Evolutionary conservation across 176 grass and related monocot genomes (phyloP).

Genomic region (Chrysopogon serrulatus): DNA sequence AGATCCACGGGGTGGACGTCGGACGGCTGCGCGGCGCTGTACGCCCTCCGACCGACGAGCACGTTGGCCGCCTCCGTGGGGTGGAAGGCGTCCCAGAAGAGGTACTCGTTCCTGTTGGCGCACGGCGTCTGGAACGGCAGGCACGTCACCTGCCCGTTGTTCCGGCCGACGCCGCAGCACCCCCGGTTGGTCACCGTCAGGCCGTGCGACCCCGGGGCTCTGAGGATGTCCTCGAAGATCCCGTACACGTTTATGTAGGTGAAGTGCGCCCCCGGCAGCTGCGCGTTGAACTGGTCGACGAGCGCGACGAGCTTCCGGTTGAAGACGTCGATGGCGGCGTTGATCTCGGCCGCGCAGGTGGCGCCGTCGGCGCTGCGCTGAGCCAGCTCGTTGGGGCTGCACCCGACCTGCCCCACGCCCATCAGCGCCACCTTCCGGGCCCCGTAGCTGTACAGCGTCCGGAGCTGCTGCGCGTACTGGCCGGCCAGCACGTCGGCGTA

Average conservation of each 20-base stretch:
- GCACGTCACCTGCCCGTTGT: slow-evolving; percentile 95
- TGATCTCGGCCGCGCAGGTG: slow-evolving; percentile 56
- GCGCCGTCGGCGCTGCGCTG: slow-evolving; percentile 66
- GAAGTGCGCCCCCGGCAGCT: slow-evolving; percentile 70
- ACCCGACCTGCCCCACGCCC: slow-evolving; percentile 80
- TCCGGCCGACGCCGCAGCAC: slow-evolving; percentile 96
- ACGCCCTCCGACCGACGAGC: slow-evolving; percentile 60
- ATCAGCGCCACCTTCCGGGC: slow-evolving; percentile 89
- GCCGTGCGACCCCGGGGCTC: slow-evolving; percentile 32
- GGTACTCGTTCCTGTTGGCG: slow-evolving; percentile 68
- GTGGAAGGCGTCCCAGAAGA: slow-evolving; percentile 99
- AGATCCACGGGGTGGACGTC: slow-evolving; percentile 86
- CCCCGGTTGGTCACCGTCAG: slow-evolving; percentile 61
- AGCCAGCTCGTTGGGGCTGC: slow-evolving; percentile 84
- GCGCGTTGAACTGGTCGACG: slow-evolving; percentile 68
- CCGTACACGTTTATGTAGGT: slow-evolving; percentile 79
- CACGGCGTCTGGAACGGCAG: slow-evolving; percentile 83
- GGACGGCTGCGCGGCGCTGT: slow-evolving; percentile 45
- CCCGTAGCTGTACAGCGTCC: slow-evolving; percentile 61
- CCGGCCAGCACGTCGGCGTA: slow-evolving; percentile 60
- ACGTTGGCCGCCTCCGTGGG: slow-evolving; percentile 84
- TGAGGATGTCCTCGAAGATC: slow-evolving; percentile 70
- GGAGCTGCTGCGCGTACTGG: slow-evolving; percentile 69
- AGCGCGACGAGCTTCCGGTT: slow-evolving; percentile 53
- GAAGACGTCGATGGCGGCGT: slow-evolving; percentile 76